Evolutionary conservation across 2,329 filamentous ascomycete species (phyloP).

Genomic region (Metarhizium sp.): DNA sequence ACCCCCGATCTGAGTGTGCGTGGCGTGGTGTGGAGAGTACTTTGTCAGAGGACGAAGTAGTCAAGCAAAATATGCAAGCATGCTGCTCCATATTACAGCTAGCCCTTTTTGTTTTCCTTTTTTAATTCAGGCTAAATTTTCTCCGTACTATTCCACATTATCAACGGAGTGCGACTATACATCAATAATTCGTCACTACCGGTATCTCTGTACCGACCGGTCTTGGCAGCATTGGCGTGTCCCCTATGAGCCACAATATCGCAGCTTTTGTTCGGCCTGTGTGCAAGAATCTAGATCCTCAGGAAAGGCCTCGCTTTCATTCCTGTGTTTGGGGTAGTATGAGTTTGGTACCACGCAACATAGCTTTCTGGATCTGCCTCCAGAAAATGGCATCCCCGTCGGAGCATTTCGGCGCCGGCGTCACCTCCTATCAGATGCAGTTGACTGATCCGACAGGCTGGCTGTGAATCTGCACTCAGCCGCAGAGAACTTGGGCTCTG

Average conservation of each 20-base stretch:
- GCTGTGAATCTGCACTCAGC: conserved; percentile 3
- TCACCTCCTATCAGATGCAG: background rate
- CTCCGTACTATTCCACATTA: background rate
- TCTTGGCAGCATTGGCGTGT: background rate
- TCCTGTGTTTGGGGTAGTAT: background rate
- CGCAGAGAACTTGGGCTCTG: background rate
- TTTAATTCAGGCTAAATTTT: background rate
- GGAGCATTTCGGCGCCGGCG: background rate
- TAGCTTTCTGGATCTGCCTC: background rate
- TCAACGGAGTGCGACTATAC: background rate
- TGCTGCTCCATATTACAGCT: no score
- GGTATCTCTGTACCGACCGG: background rate
- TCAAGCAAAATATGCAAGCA: no score
- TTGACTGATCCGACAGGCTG: conserved; percentile 1
- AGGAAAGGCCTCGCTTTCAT: background rate
- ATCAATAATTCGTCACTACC: background rate
- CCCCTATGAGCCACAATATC: background rate
- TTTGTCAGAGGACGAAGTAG: no score
- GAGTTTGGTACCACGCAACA: background rate
- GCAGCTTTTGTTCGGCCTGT: background rate
- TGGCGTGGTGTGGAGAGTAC: no score
- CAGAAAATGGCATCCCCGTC: background rate
- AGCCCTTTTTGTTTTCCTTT: background rate
- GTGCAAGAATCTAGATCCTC: background rate
- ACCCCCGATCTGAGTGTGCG: no score